A percentile compares a stretch with the other conserved stretches of the same genome.
Evolutionary conservation across 306 rosid species (phyloP).

Genomic region (Prunus armeniaca): DNA sequence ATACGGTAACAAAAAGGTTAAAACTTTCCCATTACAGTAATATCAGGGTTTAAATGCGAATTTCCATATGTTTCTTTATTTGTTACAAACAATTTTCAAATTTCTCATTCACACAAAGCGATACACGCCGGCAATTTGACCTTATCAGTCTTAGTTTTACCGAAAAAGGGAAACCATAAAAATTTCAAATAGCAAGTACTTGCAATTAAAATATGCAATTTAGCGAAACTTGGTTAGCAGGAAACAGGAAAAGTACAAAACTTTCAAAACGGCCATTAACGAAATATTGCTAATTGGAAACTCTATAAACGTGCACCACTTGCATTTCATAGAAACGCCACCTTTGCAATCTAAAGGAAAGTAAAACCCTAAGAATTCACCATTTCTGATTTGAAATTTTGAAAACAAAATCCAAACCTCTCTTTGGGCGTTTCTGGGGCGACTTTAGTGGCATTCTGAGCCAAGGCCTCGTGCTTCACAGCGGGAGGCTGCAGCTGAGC

Average conservation of each 20-base stretch:
- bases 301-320: background rate
- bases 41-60: background rate
- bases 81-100: background rate
- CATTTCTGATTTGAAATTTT: background rate
- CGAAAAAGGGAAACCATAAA: background rate
- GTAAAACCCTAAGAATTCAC: background rate
- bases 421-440: conserved; percentile 41
- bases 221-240: background rate
- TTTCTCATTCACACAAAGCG: too few species aligned
- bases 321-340: background rate
- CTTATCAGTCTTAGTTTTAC: too few species aligned
- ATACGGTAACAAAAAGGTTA: background rate
- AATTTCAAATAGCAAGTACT: background rate
- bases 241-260: background rate
- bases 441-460: conserved; percentile 16
- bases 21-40: background rate
- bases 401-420: conserved; percentile 32
- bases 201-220: background rate
- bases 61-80: background rate
- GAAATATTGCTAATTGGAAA: background rate
- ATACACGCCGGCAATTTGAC: too few species aligned
- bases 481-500: conserved; percentile 12
- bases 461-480: conserved; percentile 15
- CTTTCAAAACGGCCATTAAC: background rate
- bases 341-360: background rate